phyloP scores from a whole-genome alignment of 139 green algal genomes.

The Chlorella ohadii region DNA sequence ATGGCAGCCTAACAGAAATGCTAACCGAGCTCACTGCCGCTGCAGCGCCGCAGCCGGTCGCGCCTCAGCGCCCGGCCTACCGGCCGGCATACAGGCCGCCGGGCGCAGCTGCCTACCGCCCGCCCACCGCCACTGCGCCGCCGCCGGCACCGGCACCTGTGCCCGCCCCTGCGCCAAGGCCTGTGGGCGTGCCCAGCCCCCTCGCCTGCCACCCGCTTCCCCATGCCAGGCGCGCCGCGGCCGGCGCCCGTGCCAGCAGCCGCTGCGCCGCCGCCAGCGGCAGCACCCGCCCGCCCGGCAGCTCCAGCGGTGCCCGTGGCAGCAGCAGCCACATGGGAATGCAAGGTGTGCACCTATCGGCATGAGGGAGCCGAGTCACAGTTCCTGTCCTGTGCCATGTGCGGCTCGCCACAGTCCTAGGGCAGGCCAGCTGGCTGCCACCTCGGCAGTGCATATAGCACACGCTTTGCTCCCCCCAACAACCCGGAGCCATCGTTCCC shows the following conservation, averaged over 20 bases:
- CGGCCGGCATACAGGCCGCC: slow-evolving; percentile 19
- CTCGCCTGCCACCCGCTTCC: neutral
- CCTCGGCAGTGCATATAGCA: too few species aligned
- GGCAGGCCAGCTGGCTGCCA: too few species aligned
- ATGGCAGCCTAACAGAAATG: slow-evolving; percentile 18
- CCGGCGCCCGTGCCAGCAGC: neutral
- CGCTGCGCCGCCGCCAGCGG: neutral
- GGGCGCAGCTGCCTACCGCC: neutral
- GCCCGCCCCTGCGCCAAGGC: neutral
- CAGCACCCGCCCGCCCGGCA: neutral
- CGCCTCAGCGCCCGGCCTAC: neutral
- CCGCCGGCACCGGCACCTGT: neutral
- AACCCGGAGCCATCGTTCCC: too few species aligned
- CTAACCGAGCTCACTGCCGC: slow-evolving; percentile 4
- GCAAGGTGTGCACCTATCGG: slow-evolving; percentile 27
- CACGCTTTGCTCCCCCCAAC: too few species aligned
- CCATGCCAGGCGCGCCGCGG: neutral
- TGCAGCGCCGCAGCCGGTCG: slow-evolving; percentile 1
- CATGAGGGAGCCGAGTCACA: slow-evolving; percentile 1
- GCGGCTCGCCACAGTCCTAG: neutral
- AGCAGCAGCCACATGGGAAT: neutral
- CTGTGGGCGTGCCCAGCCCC: neutral
- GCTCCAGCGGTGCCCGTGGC: neutral
- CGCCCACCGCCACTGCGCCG: neutral
- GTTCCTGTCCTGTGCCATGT: slow-evolving; percentile 35